Evolutionary conservation across 2,329 filamentous ascomycete species (phyloP), one percentile per base, ranked within the genome.

Genomic region (Colletotrichum siamense): DNA sequence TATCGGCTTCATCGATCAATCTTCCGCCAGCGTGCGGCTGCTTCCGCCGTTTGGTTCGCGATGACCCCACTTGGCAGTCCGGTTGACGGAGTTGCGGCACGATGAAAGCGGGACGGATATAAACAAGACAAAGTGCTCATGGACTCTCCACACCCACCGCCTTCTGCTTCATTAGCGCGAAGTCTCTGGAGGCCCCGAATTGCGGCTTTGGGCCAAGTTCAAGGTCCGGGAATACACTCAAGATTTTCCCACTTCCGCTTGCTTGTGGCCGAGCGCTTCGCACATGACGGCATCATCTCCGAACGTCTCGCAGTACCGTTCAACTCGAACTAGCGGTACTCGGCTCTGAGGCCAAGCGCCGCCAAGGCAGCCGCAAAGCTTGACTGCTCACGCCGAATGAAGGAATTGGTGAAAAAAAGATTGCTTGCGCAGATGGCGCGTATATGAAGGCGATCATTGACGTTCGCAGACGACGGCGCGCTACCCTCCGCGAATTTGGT

Each of bases 351-450:
- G n/a, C 34, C 13, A 52, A 69, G 57, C 13, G 4, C 22, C 15
- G 55, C 62, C 73, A 63, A 61, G 55, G 55, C 39, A 76, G 70
- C 64, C 70, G 70, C 69, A 73, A 73, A 59, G 69, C 69, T 69
- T 73, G 24, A 44, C 10, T 15, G 5, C 32, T 4, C 24, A 13
- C 18, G 8, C 36, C 69, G 26, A 28, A 18, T 4, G 24, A 18
- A 15, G 49, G 8, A 8, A 16, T 15, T 16, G 12, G 22, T 15
- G 15, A 24, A 39, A 12, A 18, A 10, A 13, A 10, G 8, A 64
- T 52, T 52, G 44, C 44, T 52, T 52, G n/a, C 44, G 44, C 44
- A 52, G 6, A 52, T 13, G 12, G 44, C n/a, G 34, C 62, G 16
- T 36, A 18, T 3, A 2, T 49, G n/a, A 22, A 26, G 62, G 8